phyloP scores from a whole-genome alignment of 225 moss, liverwort and hornwort species.

The Anthoceros angustus region DNA sequence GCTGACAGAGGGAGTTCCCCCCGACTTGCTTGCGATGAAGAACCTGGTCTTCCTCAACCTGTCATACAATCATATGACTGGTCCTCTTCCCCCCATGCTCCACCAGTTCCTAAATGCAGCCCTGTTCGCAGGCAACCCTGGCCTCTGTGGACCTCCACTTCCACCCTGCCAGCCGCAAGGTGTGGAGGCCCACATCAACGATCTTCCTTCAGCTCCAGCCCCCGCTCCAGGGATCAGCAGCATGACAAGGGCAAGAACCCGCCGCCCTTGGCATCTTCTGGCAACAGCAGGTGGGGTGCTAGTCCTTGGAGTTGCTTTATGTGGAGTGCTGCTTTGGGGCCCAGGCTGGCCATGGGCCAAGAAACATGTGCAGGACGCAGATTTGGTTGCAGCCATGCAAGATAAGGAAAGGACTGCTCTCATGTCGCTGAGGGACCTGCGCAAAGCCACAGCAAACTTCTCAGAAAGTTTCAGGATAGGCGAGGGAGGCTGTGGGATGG shows the following conservation, averaged over 20 bases:
- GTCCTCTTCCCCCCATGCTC: no score
- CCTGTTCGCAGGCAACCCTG: not conserved
- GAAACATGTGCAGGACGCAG: conserved; percentile 7
- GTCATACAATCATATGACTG: not conserved
- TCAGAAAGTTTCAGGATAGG: not conserved
- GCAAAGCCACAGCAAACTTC: conserved; percentile 12
- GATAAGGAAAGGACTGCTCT: conserved; percentile 2
- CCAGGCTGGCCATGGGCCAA: not conserved
- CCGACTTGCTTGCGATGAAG: not conserved
- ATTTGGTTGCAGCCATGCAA: conserved; percentile 6
- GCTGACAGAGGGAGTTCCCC: not conserved
- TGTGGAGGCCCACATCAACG: not conserved
- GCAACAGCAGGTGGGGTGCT: not conserved
- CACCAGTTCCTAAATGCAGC: no score
- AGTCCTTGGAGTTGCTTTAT: not conserved
- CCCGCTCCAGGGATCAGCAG: not conserved
- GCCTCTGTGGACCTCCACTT: not conserved
- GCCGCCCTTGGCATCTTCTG: no score
- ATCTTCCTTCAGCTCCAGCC: not conserved
- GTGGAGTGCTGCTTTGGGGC: conserved; percentile 5
- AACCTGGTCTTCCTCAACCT: not conserved
- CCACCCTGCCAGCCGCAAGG: not conserved
- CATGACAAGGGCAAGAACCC: not conserved
- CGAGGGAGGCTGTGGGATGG: conserved; percentile 8
- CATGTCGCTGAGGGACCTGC: conserved; percentile 9